Percentiles rank a stretch among this genome's conserved stretches.
Conservation (phyloP, 345 rosid genomes). For the Lepidium sativum region DNA sequence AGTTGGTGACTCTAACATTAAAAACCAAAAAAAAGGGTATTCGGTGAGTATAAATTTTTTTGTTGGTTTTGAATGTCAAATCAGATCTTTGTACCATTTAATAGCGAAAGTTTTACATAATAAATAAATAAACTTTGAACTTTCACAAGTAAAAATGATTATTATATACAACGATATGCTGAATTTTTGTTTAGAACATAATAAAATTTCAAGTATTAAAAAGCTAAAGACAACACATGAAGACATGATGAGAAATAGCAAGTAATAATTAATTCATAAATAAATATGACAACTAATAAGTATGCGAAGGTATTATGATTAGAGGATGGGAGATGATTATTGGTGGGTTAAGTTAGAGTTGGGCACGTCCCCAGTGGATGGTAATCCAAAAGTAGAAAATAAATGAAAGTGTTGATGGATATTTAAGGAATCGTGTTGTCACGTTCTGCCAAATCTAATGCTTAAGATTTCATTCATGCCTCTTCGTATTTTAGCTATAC, state of each 20-base stretch:
- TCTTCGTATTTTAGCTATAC: neutral
- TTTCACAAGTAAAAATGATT: neutral
- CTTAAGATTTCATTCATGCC: neutral
- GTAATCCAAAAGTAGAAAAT: neutral
- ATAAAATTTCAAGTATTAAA: neutral
- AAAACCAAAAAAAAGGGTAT: too few species aligned
- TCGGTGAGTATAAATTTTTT: neutral
- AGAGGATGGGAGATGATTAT: conserved; percentile 4
- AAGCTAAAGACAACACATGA: neutral
- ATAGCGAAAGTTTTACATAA: too few species aligned
- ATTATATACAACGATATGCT: neutral
- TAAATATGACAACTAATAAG: neutral
- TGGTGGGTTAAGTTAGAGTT: conserved; percentile 9
- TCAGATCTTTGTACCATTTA: too few species aligned
- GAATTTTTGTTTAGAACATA: too few species aligned
- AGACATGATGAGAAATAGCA: neutral
- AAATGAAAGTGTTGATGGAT: neutral
- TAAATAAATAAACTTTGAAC: neutral
- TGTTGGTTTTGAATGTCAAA: too few species aligned
- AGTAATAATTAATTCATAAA: too few species aligned
- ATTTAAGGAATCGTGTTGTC: conserved; percentile 3
- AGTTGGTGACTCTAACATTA: neutral
- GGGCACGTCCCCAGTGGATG: conserved; percentile 20
- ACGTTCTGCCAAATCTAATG: neutral
- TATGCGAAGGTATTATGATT: conserved; percentile 16